These are phyloP conservation scores for Panicum virgatum DNA, from an alignment of 202 grass and related monocot species.

Conservation along the genomic window DNA sequence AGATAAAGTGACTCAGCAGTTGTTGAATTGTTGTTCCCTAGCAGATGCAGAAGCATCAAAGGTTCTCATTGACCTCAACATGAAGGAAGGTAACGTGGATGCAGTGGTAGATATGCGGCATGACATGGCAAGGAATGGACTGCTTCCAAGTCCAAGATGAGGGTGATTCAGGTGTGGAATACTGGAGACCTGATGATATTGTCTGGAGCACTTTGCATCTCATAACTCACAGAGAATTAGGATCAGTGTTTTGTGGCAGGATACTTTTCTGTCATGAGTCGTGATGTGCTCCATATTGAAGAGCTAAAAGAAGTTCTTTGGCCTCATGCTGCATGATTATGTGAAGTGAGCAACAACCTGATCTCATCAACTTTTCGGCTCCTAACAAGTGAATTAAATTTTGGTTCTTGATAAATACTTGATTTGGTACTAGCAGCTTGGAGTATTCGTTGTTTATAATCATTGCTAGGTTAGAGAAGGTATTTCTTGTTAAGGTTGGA, in stretches of 20 bases:
- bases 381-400: neutral
- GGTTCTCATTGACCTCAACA: conserved; percentile 63
- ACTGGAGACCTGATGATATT: neutral
- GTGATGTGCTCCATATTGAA: neutral
- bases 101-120: conserved; percentile 58
- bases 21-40: conserved; percentile 60
- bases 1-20: conserved; percentile 54
- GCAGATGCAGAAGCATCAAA: conserved; percentile 64
- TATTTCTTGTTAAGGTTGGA: neutral
- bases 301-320: conserved; percentile 19
- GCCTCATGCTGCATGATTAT: conserved; percentile 15
- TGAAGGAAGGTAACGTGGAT: conserved; percentile 73
- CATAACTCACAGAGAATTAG: conserved; percentile 3
- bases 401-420: conserved; percentile 14
- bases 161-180: conserved; percentile 29
- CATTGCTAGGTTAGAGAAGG: neutral
- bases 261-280: neutral
- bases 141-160: conserved; percentile 59
- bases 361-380: neutral
- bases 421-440: neutral
- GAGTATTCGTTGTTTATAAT: neutral
- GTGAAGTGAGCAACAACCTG: conserved; percentile 16
- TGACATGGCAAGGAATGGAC: conserved; percentile 75
- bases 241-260: neutral
- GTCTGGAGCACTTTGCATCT: conserved; percentile 9